Evolutionary conservation across 345 rosid species (phyloP), one percentile per base, ranked within the genome.

Genomic region (Citrus medica): DNA sequence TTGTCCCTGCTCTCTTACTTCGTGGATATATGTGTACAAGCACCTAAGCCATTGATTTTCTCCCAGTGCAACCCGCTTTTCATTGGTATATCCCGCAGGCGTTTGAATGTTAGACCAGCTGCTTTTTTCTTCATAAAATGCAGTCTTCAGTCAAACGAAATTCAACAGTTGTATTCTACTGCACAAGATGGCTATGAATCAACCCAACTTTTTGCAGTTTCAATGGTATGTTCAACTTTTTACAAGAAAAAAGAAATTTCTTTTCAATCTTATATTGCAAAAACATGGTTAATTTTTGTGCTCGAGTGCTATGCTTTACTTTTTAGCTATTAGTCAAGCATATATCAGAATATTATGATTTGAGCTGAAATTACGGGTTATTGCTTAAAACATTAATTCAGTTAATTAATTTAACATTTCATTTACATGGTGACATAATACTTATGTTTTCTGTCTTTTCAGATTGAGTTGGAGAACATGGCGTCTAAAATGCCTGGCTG

Each of bases 131-230:
- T 80, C 73, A 79, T 93, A 84, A 89, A 85, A 82, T 92, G 98
- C 81, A 80, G 81, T 79, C 90, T 92, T 74, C 84, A 67, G 59
- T 92, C 98, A 21, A 83, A 91, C 76, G 98, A 93, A 82, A 84
- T 95, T 84, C 92, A 84, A 28, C 86, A 78, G 37, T 76, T 88
- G 55, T 93, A 93, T 82, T 83, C 88, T 64, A 79, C 66, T 32
- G 98, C 99, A 71, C 90, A 91, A 81, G 99, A 95, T 87, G 94
- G 92, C 76, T 95, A 79, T 78, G 99, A 95, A 85, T 95, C 99
- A 71, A 92, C 92, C 73, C 92, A 90, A 75, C 89, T 95, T 55
- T 85, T 83, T 87, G 83, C 94, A 17, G 90, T 92, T 74, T 83
- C 97, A 73, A 30, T 87, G 98, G 98, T 91, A 37, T 79, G 91